phyloP scores from a whole-genome alignment of 768 basidiomycete genomes.

The Lyophyllum atratum region DNA sequence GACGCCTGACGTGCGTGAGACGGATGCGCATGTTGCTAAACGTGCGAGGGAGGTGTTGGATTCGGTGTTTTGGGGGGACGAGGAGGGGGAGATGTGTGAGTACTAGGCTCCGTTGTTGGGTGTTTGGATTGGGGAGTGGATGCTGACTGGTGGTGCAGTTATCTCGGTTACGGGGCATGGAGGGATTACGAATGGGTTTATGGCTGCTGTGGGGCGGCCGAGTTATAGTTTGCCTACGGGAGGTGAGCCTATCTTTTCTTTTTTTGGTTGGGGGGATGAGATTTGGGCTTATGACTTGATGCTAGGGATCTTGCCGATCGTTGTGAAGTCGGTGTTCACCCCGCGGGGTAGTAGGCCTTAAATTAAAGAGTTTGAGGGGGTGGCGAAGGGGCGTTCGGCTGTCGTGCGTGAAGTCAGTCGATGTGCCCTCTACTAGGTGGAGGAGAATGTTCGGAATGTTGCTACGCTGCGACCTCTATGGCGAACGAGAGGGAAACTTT shows the following conservation, averaged over 20 bases:
- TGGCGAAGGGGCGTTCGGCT: too few relatives aligned
- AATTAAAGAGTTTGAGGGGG: too few relatives aligned
- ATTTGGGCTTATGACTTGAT: not conserved
- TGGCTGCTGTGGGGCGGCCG: slow-evolving; percentile 47
- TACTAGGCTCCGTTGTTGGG: not conserved
- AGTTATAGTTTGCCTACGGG: slow-evolving; percentile 58
- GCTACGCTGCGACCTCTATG: too few relatives aligned
- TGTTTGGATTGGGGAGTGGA: not conserved
- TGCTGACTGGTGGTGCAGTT: slow-evolving; percentile 35
- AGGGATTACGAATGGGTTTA: slow-evolving; percentile 59
- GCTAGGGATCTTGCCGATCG: not conserved
- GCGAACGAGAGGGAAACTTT: too few relatives aligned
- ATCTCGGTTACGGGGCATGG: slow-evolving; percentile 71
- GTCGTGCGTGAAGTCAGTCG: too few relatives aligned
- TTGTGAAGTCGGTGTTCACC: not conserved
- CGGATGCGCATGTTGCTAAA: slow-evolving; percentile 39
- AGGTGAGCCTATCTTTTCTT: slow-evolving; percentile 41
- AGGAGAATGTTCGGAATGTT: too few relatives aligned
- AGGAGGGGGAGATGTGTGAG: slow-evolving; percentile 48
- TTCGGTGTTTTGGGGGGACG: slow-evolving; percentile 50
- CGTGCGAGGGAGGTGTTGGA: slow-evolving; percentile 58
- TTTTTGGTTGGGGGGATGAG: not conserved
- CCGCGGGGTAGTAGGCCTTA: too few relatives aligned
- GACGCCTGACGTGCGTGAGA: slow-evolving; percentile 57
- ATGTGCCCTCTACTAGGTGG: too few relatives aligned